These are phyloP conservation scores for Amphibolis antarctica DNA, from an alignment of 106 monocot genomes.

Conservation along the genomic window DNA sequence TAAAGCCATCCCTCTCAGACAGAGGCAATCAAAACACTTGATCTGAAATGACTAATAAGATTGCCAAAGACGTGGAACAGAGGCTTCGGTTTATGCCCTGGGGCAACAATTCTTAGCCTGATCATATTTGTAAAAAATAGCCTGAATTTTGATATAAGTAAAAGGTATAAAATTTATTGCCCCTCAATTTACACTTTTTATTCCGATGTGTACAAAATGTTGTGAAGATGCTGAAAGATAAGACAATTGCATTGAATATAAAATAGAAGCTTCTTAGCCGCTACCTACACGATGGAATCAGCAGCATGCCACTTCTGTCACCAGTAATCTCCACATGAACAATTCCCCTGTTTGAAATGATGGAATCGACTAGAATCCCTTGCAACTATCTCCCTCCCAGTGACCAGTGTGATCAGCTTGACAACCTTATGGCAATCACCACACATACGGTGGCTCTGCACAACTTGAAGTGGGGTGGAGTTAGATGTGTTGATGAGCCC, in stretches of 20 bases:
- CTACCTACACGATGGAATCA: neutral
- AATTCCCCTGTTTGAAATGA: constrained; percentile 66
- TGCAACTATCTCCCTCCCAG: constrained; percentile 59
- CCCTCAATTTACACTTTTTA: neutral
- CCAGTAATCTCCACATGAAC: constrained; percentile 66
- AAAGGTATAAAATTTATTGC: neutral
- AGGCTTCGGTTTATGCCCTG: too few species aligned
- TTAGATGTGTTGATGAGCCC: constrained; percentile 61
- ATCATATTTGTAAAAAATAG: neutral
- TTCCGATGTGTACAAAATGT: neutral
- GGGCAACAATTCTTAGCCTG: too few species aligned
- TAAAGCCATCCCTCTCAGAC: too few species aligned
- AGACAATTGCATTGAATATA: neutral
- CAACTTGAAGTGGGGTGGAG: constrained; percentile 40
- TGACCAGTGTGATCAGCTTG: constrained; percentile 43
- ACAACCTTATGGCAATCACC: constrained; percentile 56
- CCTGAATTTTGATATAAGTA: neutral
- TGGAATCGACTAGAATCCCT: constrained; percentile 85
- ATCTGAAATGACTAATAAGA: too few species aligned
- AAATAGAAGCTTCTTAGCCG: neutral
- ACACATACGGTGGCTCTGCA: constrained; percentile 68
- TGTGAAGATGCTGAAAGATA: neutral
- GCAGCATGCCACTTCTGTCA: constrained; percentile 9
- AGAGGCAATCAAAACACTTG: too few species aligned
- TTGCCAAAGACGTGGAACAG: too few species aligned